Evolutionary conservation across 768 basidiomycete species (phyloP), one percentile per base, ranked within the genome.

Genomic region (Suillus subalutaceus): DNA sequence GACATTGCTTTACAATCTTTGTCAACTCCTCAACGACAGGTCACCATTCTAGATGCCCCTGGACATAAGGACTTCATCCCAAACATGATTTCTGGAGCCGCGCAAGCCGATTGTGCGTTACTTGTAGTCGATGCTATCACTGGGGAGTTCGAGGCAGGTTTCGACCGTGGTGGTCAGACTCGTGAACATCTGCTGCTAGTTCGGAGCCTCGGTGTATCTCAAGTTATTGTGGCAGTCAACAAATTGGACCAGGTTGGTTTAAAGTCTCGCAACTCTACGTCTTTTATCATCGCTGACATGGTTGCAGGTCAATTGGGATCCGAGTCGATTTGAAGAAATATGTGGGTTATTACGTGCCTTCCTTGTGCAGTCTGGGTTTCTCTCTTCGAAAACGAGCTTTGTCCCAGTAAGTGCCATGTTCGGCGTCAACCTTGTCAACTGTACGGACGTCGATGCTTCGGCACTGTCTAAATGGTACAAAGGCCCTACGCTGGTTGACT

Each of bases 71-170:
- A 99, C 73, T 99, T 99, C 72, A 92, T 99, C 68, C 97, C 97
- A 1, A 99, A 99, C 74, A 99, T 99, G 97, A 99, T 99, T 62
- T 98, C 96, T 0, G 97, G 97, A 1, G 97, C 97, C 8, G 90
- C 96, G 2, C 97, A 98, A 77, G 97, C 97, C 0, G 97, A 99
- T 70, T 94, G 94, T 57, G 95, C 97, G 0, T 78, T 99, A 9
- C 87, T 99, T 26, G 96, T 99, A 4, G 89, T 99, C 35, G 97
- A 97, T 75, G 90, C 96, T 2, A 83, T 90, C 6, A 88, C 84
- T 1, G 97, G 97, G 23, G 96, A 96, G 73, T 99, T 99, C 70
- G 97, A 99, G 77, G 90, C 94, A 30, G 97, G 97, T 3, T 99
- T 99, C 72, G 91, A 93, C 43, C 85, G 91, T 20, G 95, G 95